Evolutionary conservation across 108 stramenopile genomes (phyloP).

Genomic region (Nitzschia putrida): DNA sequence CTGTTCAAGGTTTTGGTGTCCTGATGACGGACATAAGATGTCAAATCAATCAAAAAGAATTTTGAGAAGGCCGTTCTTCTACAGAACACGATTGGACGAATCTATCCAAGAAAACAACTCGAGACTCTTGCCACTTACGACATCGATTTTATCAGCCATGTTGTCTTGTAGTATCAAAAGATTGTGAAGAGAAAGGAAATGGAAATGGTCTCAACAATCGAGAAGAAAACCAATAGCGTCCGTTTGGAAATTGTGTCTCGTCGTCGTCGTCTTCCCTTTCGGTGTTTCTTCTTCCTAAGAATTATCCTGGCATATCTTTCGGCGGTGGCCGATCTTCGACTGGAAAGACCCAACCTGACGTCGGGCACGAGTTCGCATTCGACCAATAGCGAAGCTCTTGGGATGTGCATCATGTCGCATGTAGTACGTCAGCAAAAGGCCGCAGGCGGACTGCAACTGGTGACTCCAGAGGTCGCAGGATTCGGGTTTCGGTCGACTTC

Average conservation of each 20-base stretch:
- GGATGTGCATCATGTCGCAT: too few relatives aligned
- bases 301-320: not conserved
- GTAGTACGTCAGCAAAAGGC: too few relatives aligned
- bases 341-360: not conserved
- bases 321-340: not conserved
- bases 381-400: too few relatives aligned
- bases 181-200: not conserved
- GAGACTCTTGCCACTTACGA: conserved; percentile 41
- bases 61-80: not conserved
- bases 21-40: conserved; percentile 22
- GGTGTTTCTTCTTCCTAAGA: not conserved
- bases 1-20: conserved; percentile 79
- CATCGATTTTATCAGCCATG: conserved; percentile 59
- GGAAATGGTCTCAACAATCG: not conserved
- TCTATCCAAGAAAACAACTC: not conserved
- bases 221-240: not conserved
- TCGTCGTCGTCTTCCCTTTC: not conserved
- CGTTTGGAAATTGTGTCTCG: not conserved
- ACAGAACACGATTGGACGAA: not conserved
- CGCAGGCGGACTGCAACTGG: too few relatives aligned
- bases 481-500: too few relatives aligned
- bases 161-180: conserved; percentile 10
- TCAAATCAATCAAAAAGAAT: not conserved
- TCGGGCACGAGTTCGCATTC: too few relatives aligned
- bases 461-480: too few relatives aligned